A percentile compares a stretch with the other conserved stretches of the same genome.
Conservation (phyloP, 495 filamentous ascomycete species). For the Neurospora sublineolata region DNA sequence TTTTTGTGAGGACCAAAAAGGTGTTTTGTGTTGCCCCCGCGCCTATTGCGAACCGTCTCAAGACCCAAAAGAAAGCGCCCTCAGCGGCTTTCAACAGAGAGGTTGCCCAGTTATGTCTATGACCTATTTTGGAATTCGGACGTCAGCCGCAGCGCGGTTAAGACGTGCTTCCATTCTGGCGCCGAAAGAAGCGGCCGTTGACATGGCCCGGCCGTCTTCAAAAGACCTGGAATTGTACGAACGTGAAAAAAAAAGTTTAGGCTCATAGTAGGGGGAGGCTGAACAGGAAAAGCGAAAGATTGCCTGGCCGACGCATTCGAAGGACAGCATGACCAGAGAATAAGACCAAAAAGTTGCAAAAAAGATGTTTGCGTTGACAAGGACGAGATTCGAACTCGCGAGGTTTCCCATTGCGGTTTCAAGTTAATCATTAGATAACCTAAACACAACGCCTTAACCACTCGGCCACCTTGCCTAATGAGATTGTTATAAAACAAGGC, state of each 20-base stretch:
- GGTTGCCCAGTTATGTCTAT: background rate
- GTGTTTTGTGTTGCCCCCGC: background rate
- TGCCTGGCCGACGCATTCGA: too few species aligned
- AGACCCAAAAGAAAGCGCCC: background rate
- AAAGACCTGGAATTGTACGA: background rate
- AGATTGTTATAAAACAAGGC: fast-evolving
- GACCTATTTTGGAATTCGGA: background rate
- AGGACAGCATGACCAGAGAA: too few species aligned
- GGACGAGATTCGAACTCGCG: background rate
- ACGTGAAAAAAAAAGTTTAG: too few species aligned
- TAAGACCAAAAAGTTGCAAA: background rate
- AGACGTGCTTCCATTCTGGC: background rate
- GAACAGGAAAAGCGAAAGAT: too few species aligned
- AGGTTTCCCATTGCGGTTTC: background rate
- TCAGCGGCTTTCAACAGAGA: background rate
- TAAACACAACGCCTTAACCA: conserved; percentile 1
- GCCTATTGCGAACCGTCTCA: background rate
- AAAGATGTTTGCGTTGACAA: background rate
- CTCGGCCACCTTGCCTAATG: background rate
- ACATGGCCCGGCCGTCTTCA: background rate
- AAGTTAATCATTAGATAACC: background rate
- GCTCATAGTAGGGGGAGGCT: too few species aligned
- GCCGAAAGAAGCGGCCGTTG: background rate
- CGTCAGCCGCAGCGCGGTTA: background rate
- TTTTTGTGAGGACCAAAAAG: background rate